Conservation (phyloP, 192 early-diverging fungal species). For the Mortierella hygrophila region DNA sequence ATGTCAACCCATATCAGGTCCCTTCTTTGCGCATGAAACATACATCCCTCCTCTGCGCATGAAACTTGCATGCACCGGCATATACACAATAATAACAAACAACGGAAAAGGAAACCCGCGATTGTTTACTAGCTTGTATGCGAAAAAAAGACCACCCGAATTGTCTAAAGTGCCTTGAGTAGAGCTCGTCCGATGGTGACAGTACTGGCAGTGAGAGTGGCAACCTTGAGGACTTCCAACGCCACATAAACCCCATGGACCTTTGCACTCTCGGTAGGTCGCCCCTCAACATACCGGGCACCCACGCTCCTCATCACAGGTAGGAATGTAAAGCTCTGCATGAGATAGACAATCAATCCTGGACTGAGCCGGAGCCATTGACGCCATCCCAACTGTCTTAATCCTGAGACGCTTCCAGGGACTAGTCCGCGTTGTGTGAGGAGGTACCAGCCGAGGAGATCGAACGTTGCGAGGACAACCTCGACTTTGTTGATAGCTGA, state of each 20-base stretch:
- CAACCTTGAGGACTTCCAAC: slow-evolving; percentile 30
- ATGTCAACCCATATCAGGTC: no score
- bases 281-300: slow-evolving; percentile 28
- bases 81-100: neutral
- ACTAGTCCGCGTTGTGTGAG: slow-evolving; percentile 26
- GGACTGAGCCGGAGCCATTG: slow-evolving; percentile 24
- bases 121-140: neutral
- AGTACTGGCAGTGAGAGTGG: slow-evolving; percentile 23
- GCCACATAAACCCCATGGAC: slow-evolving; percentile 40
- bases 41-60: neutral
- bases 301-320: slow-evolving; percentile 26
- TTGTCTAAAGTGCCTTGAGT: neutral
- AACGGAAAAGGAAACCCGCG: neutral
- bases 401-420: neutral
- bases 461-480: slow-evolving; percentile 42
- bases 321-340: slow-evolving; percentile 38
- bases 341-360: slow-evolving; percentile 29
- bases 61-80: neutral
- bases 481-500: slow-evolving; percentile 56
- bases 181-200: slow-evolving; percentile 21
- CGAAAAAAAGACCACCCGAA: neutral
- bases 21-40: neutral
- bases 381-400: slow-evolving; percentile 5
- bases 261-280: slow-evolving; percentile 16
- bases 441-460: slow-evolving; percentile 48